These are phyloP conservation scores for Desmodesmus armatus DNA, from an alignment of 139 green algal genomes.

Conservation along the genomic window DNA sequence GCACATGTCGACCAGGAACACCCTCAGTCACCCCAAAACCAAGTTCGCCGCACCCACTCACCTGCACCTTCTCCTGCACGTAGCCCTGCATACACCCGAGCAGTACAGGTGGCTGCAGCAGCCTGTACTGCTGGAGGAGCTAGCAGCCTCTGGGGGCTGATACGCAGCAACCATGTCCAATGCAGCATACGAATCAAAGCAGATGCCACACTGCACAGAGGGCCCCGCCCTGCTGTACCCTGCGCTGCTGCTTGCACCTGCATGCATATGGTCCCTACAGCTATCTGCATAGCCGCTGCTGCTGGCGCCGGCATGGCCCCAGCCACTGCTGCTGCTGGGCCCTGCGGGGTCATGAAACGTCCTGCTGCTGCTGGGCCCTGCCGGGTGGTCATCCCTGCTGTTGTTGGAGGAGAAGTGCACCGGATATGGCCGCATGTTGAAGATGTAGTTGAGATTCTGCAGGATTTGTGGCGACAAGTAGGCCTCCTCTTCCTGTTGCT, in stretches of 20 bases:
- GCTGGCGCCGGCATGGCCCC: not conserved
- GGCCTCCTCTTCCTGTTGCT: no score
- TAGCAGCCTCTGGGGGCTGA: constrained; percentile 1
- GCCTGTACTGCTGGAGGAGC: not conserved
- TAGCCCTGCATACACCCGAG: constrained; percentile 56
- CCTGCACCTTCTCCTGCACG: constrained; percentile 33
- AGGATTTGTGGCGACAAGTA: no score
- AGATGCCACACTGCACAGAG: constrained; percentile 11
- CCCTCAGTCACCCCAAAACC: no score
- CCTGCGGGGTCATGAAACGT: not conserved
- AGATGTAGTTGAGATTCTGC: no score
- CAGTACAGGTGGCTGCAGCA: constrained; percentile 54
- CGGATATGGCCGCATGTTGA: no score
- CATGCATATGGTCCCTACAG: not conserved
- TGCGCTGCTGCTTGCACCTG: not conserved
- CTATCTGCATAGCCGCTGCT: constrained; percentile 1
- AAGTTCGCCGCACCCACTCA: not conserved
- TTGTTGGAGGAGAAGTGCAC: no score
- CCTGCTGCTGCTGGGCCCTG: not conserved
- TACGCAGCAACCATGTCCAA: constrained; percentile 33
- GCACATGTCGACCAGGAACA: no score
- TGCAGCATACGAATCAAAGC: constrained; percentile 23
- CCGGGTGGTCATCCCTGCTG: not conserved
- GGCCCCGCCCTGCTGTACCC: not conserved
- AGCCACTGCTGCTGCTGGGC: not conserved